A percentile compares a stretch with the other conserved stretches of the same genome.
Evolutionary conservation across 805 yeast species (phyloP).

Genomic region (Yarrowia phangngaensis): DNA sequence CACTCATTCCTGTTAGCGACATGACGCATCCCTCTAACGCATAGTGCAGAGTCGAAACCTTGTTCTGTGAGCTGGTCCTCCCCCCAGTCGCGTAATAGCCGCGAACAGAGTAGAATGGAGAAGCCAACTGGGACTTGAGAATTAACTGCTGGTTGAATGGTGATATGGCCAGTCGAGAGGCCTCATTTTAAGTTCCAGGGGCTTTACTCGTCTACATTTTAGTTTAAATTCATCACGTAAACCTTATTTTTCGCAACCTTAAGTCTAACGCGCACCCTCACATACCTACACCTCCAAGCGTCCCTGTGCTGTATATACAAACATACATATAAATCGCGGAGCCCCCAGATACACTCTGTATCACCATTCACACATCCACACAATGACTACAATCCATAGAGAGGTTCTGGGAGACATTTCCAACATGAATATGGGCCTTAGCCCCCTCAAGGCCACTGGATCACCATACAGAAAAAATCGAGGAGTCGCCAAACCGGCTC

Average conservation of each 20-base stretch:
- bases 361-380: not conserved
- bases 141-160: too few relatives aligned
- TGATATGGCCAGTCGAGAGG: too few relatives aligned
- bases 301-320: slow-evolving; percentile 18
- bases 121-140: too few relatives aligned
- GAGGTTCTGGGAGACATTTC: slow-evolving; percentile 26
- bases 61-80: too few relatives aligned
- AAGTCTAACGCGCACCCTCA: slow-evolving; percentile 24
- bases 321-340: not conserved
- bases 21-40: slow-evolving; percentile 26
- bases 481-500: slow-evolving; percentile 6
- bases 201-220: too few relatives aligned
- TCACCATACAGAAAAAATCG: slow-evolving; percentile 23
- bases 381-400: slow-evolving; percentile 24
- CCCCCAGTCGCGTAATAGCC: too few relatives aligned
- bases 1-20: slow-evolving; percentile 26
- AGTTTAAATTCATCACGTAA: slow-evolving; percentile 19
- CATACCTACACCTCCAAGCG: slow-evolving; percentile 23
- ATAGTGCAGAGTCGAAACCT: slow-evolving; percentile 16
- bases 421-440: slow-evolving; percentile 23
- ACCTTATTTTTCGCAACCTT: slow-evolving; percentile 13
- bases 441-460: slow-evolving; percentile 26
- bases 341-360: not conserved
- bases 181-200: too few relatives aligned
- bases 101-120: too few relatives aligned